phyloP scores from a whole-genome alignment of 2,329 filamentous ascomycete species.

The Diplodia intermedia region DNA sequence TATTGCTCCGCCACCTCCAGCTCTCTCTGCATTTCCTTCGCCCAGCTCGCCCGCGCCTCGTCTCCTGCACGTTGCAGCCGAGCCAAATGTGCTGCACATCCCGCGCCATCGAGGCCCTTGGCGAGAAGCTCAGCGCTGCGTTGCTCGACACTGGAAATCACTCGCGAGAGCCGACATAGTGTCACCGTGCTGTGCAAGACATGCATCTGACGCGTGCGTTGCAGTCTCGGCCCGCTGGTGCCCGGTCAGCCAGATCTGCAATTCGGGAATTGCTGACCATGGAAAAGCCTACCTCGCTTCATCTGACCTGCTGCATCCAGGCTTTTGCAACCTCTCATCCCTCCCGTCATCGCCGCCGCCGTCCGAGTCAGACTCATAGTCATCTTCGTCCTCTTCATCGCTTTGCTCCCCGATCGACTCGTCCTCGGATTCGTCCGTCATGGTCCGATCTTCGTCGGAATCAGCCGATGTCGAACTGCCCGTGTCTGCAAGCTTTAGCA shows the following conservation, averaged over 20 bases:
- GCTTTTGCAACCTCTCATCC: background rate
- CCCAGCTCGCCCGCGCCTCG: slow-evolving; percentile 1
- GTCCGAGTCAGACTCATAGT: background rate
- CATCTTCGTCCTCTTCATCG: slow-evolving; percentile 4
- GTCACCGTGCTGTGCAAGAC: slow-evolving; percentile 14
- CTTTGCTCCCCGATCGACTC: background rate
- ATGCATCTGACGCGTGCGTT: slow-evolving; percentile 15
- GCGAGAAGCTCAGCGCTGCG: background rate
- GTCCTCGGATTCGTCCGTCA: slow-evolving; percentile 11
- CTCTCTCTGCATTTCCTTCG: slow-evolving; percentile 22
- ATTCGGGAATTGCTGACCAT: background rate
- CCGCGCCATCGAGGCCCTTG: background rate
- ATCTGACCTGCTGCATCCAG: background rate
- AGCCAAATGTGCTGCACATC: background rate
- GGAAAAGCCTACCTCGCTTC: background rate
- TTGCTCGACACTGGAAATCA: slow-evolving; percentile 18
- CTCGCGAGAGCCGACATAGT: background rate
- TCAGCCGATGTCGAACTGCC: slow-evolving; percentile 9
- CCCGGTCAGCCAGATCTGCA: background rate
- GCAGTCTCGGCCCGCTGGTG: background rate
- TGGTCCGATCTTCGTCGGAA: slow-evolving; percentile 7
- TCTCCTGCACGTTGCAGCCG: background rate
- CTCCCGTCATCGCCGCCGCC: too few relatives aligned
- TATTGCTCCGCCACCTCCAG: slow-evolving; percentile 18
- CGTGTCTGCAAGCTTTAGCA: slow-evolving; percentile 3